Percentiles rank a stretch among this genome's conserved stretches.
Conservation (phyloP, 2,329 filamentous ascomycete species). For the Westerdykella ornata region DNA sequence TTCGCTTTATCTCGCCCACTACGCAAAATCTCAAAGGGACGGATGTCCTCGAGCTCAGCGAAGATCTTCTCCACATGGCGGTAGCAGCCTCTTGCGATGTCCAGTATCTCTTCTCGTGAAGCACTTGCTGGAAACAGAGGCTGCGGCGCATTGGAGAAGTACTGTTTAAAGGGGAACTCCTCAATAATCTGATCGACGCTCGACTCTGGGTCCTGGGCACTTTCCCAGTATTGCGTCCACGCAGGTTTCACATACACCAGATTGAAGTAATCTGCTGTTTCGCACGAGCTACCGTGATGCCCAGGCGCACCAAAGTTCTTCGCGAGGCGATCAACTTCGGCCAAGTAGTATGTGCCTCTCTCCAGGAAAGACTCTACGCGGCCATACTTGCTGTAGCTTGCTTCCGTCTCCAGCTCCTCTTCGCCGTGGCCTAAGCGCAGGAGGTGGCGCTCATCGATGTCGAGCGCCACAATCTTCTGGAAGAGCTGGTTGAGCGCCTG, state of each 20-base stretch:
- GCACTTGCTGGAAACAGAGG: slow-evolving; percentile 67
- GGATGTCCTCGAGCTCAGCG: slow-evolving; percentile 81
- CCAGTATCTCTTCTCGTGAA: slow-evolving; percentile 60
- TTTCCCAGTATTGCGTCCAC: slow-evolving; percentile 78
- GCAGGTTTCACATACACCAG: slow-evolving; percentile 81
- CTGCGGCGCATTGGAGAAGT: slow-evolving; percentile 81
- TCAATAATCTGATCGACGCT: slow-evolving; percentile 58
- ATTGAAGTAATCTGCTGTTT: slow-evolving; percentile 96
- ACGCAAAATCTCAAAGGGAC: slow-evolving; percentile 89
- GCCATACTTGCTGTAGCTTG: slow-evolving; percentile 87
- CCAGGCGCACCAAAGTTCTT: slow-evolving; percentile 79
- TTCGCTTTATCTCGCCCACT: slow-evolving; percentile 89
- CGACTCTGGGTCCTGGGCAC: slow-evolving; percentile 50
- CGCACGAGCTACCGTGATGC: slow-evolving; percentile 91
- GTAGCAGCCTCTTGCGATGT: slow-evolving; percentile 78
- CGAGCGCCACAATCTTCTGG: slow-evolving; percentile 91
- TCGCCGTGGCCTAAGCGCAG: slow-evolving; percentile 90
- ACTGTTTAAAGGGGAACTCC: slow-evolving; percentile 80
- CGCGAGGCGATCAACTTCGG: slow-evolving; percentile 80
- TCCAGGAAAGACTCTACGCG: slow-evolving; percentile 93
- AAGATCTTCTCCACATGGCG: slow-evolving; percentile 87
- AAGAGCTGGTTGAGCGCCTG: slow-evolving; percentile 97
- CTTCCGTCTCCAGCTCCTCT: slow-evolving; percentile 80
- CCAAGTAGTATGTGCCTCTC: slow-evolving; percentile 69
- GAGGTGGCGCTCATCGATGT: slow-evolving; percentile 92